Evolutionary conservation across 2,329 filamentous ascomycete species (phyloP).

Genomic region (Ophioceras dolichostomum): DNA sequence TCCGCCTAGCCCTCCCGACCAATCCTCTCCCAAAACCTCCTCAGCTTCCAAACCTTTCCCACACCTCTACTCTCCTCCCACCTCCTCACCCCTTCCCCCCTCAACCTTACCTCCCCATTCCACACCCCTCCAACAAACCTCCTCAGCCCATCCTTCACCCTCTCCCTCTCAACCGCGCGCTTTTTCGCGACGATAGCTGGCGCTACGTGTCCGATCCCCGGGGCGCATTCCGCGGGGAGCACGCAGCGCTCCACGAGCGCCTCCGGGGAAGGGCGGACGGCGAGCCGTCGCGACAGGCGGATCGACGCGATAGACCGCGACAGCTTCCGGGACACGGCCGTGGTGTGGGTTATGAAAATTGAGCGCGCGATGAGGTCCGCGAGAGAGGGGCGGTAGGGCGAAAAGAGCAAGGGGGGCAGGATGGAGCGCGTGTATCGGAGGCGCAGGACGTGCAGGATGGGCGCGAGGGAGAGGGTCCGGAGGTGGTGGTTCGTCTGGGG

Average conservation of each 20-base stretch:
- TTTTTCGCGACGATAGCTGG: conserved; percentile 51
- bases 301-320: conserved; percentile 54
- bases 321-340: conserved; percentile 50
- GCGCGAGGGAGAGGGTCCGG: conserved; percentile 47
- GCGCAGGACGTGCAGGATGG: conserved; percentile 52
- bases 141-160: conserved; percentile 53
- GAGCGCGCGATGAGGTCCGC: conserved; percentile 48
- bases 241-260: conserved; percentile 51
- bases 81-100: conserved; percentile 30
- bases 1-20: no score
- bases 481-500: conserved; percentile 49
- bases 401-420: conserved; percentile 43
- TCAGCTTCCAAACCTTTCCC: conserved; percentile 47
- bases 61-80: conserved; percentile 39
- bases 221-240: conserved; percentile 51
- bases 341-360: conserved; percentile 57
- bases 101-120: conserved; percentile 37
- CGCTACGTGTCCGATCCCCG: conserved; percentile 30
- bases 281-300: conserved; percentile 48
- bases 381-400: conserved; percentile 44
- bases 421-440: conserved; percentile 41
- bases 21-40: conserved; percentile 54
- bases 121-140: conserved; percentile 52
- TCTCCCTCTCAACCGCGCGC: conserved; percentile 52
- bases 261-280: conserved; percentile 44